These are phyloP conservation scores for Xylariaceae sp. DNA, from an alignment of 2,329 filamentous ascomycete genomes.

Conservation along the genomic window DNA sequence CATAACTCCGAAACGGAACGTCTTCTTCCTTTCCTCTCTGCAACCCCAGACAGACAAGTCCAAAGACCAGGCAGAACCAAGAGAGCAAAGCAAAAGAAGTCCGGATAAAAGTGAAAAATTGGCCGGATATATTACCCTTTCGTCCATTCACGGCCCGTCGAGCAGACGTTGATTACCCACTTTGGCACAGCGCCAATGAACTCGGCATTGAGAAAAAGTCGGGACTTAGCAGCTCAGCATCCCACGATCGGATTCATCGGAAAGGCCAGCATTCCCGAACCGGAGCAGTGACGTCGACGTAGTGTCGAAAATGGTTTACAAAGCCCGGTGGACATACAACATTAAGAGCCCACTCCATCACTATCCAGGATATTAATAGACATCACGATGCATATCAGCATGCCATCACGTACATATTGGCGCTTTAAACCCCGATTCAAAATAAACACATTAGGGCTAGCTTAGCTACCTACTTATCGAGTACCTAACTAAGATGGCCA, in stretches of 20 bases:
- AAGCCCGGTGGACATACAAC: not conserved
- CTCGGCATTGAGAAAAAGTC: not conserved
- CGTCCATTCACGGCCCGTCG: not conserved
- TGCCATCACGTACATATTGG: not conserved
- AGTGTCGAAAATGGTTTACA: not conserved
- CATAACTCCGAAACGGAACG: too few species aligned
- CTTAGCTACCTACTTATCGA: constrained; percentile 14
- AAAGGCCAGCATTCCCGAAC: not conserved
- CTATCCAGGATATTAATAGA: too few species aligned
- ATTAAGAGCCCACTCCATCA: too few species aligned
- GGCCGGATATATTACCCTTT: not conserved
- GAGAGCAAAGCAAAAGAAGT: not conserved
- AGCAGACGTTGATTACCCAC: not conserved
- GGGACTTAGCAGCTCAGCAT: too few species aligned
- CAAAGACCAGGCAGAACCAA: constrained; percentile 15
- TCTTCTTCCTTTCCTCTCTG: too few species aligned
- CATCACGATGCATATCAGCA: too few species aligned
- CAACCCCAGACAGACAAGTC: constrained; percentile 11
- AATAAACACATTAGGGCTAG: constrained; percentile 21
- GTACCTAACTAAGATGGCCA: constrained; percentile 23
- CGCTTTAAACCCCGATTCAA: not conserved
- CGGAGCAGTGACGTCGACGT: not conserved
- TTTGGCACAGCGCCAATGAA: not conserved
- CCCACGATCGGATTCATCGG: too few species aligned
- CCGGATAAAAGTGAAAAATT: not conserved